Percentiles rank a stretch among this genome's conserved stretches.
phyloP scores from a whole-genome alignment of 176 grass and related monocot species.

The Aegilops longissima region DNA sequence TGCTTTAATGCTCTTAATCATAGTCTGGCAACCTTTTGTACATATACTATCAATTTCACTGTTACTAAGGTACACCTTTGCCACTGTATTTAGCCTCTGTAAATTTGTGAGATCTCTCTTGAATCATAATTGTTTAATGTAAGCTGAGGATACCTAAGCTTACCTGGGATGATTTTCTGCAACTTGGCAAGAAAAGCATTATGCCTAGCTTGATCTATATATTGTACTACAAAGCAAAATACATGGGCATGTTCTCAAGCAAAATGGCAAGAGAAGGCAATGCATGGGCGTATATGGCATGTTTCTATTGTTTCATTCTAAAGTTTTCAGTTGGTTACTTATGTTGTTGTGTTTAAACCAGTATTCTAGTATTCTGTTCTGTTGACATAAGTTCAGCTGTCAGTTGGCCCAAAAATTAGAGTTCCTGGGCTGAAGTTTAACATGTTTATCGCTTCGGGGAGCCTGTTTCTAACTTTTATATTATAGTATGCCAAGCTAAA shows the following conservation, averaged over 20 bases:
- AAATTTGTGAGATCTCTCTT: conserved; percentile 4
- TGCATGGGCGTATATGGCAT: neutral
- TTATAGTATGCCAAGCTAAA: conserved; percentile 6
- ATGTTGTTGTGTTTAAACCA: conserved; percentile 6
- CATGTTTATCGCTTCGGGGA: conserved; percentile 9
- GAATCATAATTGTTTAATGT: neutral
- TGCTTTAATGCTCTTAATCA: conserved; percentile 81
- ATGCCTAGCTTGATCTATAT: neutral
- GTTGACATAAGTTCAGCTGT: conserved; percentile 7
- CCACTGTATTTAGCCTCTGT: conserved; percentile 4
- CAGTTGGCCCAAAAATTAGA: neutral
- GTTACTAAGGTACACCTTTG: conserved; percentile 62
- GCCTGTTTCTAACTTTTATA: neutral
- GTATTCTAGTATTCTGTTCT: neutral
- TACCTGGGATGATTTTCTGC: neutral
- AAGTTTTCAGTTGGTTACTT: conserved; percentile 4
- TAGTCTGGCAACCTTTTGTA: conserved; percentile 81
- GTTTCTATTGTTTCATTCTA: neutral
- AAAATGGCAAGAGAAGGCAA: conserved; percentile 8
- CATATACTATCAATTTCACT: conserved; percentile 60
- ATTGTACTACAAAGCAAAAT: neutral
- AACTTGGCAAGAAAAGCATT: neutral
- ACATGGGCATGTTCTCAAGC: neutral
- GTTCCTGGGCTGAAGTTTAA: neutral
- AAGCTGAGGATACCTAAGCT: neutral